Percentiles rank a stretch among this genome's conserved stretches.
Evolutionary conservation across 2,329 filamentous ascomycete genomes (phyloP).

Genomic region (Stagonosporopsis rhizophila): DNA sequence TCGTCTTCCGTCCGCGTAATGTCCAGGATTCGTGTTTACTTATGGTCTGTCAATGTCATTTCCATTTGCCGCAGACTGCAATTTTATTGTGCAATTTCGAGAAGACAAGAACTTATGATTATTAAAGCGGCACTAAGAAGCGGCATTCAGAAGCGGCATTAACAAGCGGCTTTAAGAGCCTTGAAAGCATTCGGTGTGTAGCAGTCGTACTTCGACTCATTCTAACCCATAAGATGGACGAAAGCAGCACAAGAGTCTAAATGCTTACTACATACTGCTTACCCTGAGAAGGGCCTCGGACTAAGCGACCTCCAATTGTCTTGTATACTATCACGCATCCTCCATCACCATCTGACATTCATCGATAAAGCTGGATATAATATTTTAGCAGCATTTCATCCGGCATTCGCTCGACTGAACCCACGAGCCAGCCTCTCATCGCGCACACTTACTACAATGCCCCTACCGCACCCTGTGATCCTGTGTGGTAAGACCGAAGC

Average conservation of each 20-base stretch:
- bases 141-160: too few relatives aligned
- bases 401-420: background rate
- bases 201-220: background rate
- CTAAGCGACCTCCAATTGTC: background rate
- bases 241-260: background rate
- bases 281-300: background rate
- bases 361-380: background rate
- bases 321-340: background rate
- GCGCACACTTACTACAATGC: background rate
- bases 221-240: too few relatives aligned
- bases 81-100: background rate
- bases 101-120: background rate
- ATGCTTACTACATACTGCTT: background rate
- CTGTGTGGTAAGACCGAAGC: constrained; percentile 18
- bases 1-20: background rate
- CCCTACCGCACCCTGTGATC: constrained; percentile 7
- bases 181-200: background rate
- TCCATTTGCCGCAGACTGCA: background rate
- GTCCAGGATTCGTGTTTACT: background rate
- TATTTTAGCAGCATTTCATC: background rate
- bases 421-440: too few relatives aligned
- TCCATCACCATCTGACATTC: background rate
- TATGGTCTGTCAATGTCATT: background rate
- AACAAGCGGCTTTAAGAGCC: background rate
- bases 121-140: too few relatives aligned